Evolutionary conservation across 768 basidiomycete genomes (phyloP).

Genomic region (Trametes sanguinea): DNA sequence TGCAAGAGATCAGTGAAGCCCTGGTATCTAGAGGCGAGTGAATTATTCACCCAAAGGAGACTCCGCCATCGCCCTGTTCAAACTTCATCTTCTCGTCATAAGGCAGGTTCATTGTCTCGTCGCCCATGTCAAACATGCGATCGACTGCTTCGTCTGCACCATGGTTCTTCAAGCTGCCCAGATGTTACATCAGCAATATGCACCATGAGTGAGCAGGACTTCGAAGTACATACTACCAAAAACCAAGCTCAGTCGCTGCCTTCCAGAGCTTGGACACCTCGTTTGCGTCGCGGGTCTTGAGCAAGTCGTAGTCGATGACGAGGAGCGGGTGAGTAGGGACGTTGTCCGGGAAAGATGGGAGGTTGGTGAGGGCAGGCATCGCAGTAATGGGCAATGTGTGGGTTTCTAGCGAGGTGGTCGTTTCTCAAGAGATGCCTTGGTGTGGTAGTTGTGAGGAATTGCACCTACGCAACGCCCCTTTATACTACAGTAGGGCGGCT

Average conservation of each 20-base stretch:
- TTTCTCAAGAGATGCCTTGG: no score
- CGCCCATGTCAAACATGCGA: constrained; percentile 46
- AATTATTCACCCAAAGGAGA: constrained; percentile 39
- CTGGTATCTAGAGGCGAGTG: not conserved
- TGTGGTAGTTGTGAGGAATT: no score
- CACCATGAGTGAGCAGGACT: not conserved
- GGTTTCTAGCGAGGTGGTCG: no score
- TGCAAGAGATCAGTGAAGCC: not conserved
- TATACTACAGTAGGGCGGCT: no score
- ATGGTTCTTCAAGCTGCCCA: constrained; percentile 45
- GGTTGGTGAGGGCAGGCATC: constrained; percentile 36
- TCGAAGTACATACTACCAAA: constrained; percentile 51
- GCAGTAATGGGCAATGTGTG: not conserved
- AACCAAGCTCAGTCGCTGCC: constrained; percentile 50
- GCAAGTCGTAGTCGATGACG: constrained; percentile 45
- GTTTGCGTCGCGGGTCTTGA: constrained; percentile 36
- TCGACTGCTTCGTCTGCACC: constrained; percentile 39
- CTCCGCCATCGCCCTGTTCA: constrained; percentile 46
- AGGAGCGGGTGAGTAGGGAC: constrained; percentile 47
- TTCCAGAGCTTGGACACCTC: constrained; percentile 49
- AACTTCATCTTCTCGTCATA: constrained; percentile 45
- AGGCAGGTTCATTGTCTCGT: constrained; percentile 42
- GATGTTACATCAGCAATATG: not conserved
- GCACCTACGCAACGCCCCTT: no score
- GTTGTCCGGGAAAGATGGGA: constrained; percentile 46